These are phyloP conservation scores for Coemansia sp. DNA, from an alignment of 192 early-diverging fungal genomes.

Conservation along the genomic window DNA sequence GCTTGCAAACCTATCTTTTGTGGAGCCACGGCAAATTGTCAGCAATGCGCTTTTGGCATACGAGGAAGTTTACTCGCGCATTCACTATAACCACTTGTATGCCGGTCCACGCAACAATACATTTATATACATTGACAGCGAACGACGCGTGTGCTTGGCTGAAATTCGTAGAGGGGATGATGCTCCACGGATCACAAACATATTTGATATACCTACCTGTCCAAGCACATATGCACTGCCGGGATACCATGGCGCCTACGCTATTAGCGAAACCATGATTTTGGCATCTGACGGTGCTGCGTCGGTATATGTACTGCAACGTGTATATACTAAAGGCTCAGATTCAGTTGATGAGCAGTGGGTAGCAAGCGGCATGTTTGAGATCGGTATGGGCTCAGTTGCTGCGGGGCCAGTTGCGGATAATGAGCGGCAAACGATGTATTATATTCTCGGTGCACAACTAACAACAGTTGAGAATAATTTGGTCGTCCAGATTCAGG, in stretches of 20 bases:
- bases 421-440: constrained; percentile 15
- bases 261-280: constrained; percentile 11
- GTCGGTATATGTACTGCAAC: constrained; percentile 32
- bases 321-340: neutral
- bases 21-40: constrained; percentile 43
- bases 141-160: constrained; percentile 15
- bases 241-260: constrained; percentile 35
- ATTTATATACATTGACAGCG: constrained; percentile 21
- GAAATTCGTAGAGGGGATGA: neutral
- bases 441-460: constrained; percentile 26
- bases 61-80: constrained; percentile 61
- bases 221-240: constrained; percentile 13
- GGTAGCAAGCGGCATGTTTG: constrained; percentile 20
- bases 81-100: constrained; percentile 67
- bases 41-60: constrained; percentile 59
- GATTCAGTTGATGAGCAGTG: constrained; percentile 7
- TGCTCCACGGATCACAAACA: constrained; percentile 3
- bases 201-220: constrained; percentile 30
- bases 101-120: constrained; percentile 43
- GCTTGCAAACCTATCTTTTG: neutral
- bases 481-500: constrained; percentile 22
- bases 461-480: neutral
- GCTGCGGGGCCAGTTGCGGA: constrained; percentile 25
- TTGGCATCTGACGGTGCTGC: constrained; percentile 41
- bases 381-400: constrained; percentile 27